Evolutionary conservation across 305 asterid species (phyloP).

Genomic region (Plantago lanceolata): DNA sequence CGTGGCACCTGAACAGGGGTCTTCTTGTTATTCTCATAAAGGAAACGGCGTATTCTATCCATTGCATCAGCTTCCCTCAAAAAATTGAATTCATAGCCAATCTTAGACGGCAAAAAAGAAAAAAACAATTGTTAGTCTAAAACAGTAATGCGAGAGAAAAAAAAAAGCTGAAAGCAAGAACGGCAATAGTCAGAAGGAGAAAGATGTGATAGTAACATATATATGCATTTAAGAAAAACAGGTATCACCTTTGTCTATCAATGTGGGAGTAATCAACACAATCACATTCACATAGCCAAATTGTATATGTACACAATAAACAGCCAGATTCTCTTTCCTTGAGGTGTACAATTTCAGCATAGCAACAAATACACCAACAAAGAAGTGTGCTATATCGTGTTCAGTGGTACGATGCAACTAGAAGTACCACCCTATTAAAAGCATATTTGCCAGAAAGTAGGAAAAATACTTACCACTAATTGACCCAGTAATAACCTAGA

Average conservation of each 20-base stretch:
- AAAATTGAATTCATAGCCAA: slow-evolving; percentile 89
- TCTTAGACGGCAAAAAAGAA: slow-evolving; percentile 44
- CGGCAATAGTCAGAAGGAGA: neutral
- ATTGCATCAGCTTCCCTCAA: slow-evolving; percentile 91
- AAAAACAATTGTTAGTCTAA: slow-evolving; percentile 20
- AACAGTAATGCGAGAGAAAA: slow-evolving; percentile 6
- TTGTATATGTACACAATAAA: too few relatives aligned
- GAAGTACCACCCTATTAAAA: too few relatives aligned
- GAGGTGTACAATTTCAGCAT: neutral
- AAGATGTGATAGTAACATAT: slow-evolving; percentile 5
- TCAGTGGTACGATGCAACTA: neutral
- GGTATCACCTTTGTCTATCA: neutral
- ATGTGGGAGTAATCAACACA: neutral
- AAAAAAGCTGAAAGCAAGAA: slow-evolving; percentile 12
- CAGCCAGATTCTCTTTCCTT: neutral
- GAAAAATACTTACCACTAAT: too few relatives aligned
- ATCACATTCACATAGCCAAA: too few relatives aligned
- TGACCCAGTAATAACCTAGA: too few relatives aligned
- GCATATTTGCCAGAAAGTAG: too few relatives aligned
- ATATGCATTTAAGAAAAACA: slow-evolving; percentile 12
- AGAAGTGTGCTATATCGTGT: neutral
- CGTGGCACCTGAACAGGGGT: slow-evolving; percentile 76
- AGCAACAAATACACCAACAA: neutral
- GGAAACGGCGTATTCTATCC: slow-evolving; percentile 70
- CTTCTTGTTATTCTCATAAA: slow-evolving; percentile 62